These are phyloP conservation scores for Auriscalpium vulgare DNA, from an alignment of 768 basidiomycete species.

Conservation along the genomic window DNA sequence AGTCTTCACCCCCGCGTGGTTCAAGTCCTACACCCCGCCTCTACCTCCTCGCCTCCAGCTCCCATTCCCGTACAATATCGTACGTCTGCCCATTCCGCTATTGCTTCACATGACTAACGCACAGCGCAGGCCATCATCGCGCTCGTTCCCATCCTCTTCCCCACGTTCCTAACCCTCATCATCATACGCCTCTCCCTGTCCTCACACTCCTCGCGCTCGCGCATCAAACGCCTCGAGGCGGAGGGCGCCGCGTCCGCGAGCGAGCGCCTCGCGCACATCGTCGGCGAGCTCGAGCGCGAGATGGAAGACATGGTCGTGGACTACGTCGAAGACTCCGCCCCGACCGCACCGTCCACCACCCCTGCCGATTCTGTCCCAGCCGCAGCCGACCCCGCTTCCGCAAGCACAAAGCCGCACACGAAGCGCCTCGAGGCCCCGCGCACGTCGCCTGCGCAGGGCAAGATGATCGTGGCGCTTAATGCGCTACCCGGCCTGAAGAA, in stretches of 20 bases:
- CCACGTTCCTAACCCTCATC: slow-evolving; percentile 45
- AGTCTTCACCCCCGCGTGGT: slow-evolving; percentile 1
- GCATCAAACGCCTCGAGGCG: slow-evolving; percentile 58
- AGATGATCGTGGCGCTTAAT: slow-evolving; percentile 55
- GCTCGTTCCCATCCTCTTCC: slow-evolving; percentile 58
- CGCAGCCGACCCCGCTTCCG: background rate
- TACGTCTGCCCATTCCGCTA: slow-evolving; percentile 27
- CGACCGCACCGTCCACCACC: background rate
- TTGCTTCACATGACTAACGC: background rate
- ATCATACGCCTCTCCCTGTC: slow-evolving; percentile 51
- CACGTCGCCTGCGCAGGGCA: slow-evolving; percentile 48
- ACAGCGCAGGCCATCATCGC: slow-evolving; percentile 39
- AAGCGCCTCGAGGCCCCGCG: slow-evolving; percentile 20
- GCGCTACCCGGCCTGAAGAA: slow-evolving; percentile 61
- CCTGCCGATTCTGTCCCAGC: background rate
- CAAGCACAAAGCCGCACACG: background rate
- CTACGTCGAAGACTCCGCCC: slow-evolving; percentile 35
- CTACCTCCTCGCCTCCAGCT: slow-evolving; percentile 3
- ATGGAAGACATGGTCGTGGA: slow-evolving; percentile 58
- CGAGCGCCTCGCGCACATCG: slow-evolving; percentile 46
- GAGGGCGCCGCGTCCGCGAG: slow-evolving; percentile 33
- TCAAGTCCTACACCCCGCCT: slow-evolving; percentile 7
- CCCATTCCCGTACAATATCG: slow-evolving; percentile 65
- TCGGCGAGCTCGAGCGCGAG: slow-evolving; percentile 50
- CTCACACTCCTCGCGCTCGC: slow-evolving; percentile 49